Base-by-base conservation (phyloP, 306 rosid genomes). In the Medicago arabica region DNA sequence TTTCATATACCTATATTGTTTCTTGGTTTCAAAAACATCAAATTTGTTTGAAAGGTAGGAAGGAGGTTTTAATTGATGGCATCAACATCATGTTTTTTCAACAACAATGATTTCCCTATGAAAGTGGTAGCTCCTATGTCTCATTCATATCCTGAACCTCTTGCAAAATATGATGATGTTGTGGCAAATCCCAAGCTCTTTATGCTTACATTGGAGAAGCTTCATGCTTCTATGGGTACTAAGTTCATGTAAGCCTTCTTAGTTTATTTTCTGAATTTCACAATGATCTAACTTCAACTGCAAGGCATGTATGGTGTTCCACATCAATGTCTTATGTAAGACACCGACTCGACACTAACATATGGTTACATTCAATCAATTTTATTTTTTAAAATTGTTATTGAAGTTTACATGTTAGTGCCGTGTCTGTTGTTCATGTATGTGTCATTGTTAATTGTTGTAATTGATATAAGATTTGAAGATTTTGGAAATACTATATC, bases 141-240 rank as follows among this genome's bases (percentile, higher is more conserved):
- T 69, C 55, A 63, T 40, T 67, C 23, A 2, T 90, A 93, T 77
- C 98, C 98, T 34, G 53, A 83, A 23, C 86, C 94, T 14, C 81
- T 72, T 51, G 91, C 86, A 11, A 89, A 72, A 43, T 85, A 82
- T 75, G 92, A 90, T 19, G 96, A 90, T 19, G 81, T 90, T 62
- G 83, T 25, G 31, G 75, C 81, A 16, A 81, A 79, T 84, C 88
- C 91, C 1, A 77, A 76, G 74, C 88, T 90, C 40, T 93, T 90
- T 75, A 77, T 89, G 87, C 36, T 58, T 23, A 80, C 91, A 50
- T 79, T 93, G 85, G 93, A 91, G 85, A 85, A 86, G 84, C 95
- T 90, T 19, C 97, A 93, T 59, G 69, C 88, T 74, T 46, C 86
- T 13, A 82, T 90, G 91, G 88, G 91, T 16, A 86, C 98, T 60